Percentiles rank a stretch among this genome's conserved stretches.
phyloP scores from a whole-genome alignment of 148 eudicot species.

The Camellia lanceoleosa region DNA sequence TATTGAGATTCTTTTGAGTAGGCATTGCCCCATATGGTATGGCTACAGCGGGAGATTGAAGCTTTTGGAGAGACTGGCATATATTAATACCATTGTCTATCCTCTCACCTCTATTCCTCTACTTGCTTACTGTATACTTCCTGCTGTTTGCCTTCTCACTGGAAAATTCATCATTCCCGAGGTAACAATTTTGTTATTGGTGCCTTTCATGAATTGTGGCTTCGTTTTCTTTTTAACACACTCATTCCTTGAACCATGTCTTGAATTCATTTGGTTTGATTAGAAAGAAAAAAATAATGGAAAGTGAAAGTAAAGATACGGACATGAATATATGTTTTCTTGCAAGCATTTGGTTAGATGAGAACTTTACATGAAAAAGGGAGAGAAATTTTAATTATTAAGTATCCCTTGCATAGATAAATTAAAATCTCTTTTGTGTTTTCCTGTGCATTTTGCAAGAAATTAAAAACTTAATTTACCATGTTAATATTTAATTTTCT shows the following conservation, averaged over 20 bases:
- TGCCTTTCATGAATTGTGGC: background rate
- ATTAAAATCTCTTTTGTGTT: too few species aligned
- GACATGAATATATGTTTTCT: too few species aligned
- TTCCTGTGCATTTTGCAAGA: too few species aligned
- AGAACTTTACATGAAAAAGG: too few species aligned
- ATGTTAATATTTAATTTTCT: too few species aligned
- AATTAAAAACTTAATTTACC: too few species aligned
- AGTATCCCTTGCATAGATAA: too few species aligned
- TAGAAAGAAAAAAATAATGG: too few species aligned
- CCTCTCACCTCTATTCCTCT: conserved; percentile 71
- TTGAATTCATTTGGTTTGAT: background rate
- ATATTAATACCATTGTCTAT: conserved; percentile 63
- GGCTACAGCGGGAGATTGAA: conserved; percentile 58
- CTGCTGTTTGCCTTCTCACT: conserved; percentile 70
- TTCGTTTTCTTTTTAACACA: background rate
- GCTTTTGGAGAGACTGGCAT: conserved; percentile 67
- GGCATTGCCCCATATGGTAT: conserved; percentile 82
- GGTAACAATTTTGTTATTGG: conserved; percentile 32
- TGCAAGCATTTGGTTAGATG: too few species aligned
- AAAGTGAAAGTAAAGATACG: too few species aligned
- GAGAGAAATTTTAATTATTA: too few species aligned
- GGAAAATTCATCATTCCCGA: conserved; percentile 71
- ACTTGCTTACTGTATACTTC: conserved; percentile 65
- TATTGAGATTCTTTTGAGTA: conserved; percentile 68
- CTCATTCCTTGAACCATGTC: background rate